Evolutionary conservation across 1,139 yeast species (phyloP), one percentile per base, ranked within the genome.

Genomic region (Scheffersomyces titani): DNA sequence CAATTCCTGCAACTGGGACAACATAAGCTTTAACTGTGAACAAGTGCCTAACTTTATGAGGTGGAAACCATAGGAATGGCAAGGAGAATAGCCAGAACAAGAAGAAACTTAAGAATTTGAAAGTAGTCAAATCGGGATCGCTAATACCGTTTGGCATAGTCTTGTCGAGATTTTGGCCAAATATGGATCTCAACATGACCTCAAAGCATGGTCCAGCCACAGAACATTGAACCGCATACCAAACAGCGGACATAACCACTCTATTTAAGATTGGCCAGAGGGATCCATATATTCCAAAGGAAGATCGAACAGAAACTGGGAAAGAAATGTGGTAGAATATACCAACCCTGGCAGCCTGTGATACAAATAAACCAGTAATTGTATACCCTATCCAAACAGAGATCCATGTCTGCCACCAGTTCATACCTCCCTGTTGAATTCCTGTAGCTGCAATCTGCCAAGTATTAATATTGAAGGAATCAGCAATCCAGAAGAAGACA

Each of bases 401-500:
- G 44, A 90, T 69, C 96, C 97, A 91, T 18, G 90, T 87, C 70
- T 87, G 92, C 96, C 96, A 91, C 96, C 96, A 90, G 19, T 87
- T 84, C 73, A 91, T 76, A 7, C 94, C 94, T 49, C 83, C 81
- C 55, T 77, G 78, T 58, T 88, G 88, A 36, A 79, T 77, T 62
- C 96, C 96, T 0, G 96, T 88, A 3, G 94, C 87, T 6, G 96
- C 97, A 66, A 92, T 90, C 75, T 90, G 93, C 93, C 96, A 91
- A 11, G 97, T 90, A 68, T 89, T 90, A 65, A 92, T 87, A 70
- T 91, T 91, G 75, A 92, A 89, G 22, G 96, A 86, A 69, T 90
- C 97, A 1, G 97, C 92, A 56, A 90, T 73, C 97, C 97, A 91
- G 65, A 90, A 90, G 60, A 84, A 87, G 9, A 88, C 87, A 68